Conservation (phyloP, 108 stramenopile species). For the Conticribra guillardii region DNA sequence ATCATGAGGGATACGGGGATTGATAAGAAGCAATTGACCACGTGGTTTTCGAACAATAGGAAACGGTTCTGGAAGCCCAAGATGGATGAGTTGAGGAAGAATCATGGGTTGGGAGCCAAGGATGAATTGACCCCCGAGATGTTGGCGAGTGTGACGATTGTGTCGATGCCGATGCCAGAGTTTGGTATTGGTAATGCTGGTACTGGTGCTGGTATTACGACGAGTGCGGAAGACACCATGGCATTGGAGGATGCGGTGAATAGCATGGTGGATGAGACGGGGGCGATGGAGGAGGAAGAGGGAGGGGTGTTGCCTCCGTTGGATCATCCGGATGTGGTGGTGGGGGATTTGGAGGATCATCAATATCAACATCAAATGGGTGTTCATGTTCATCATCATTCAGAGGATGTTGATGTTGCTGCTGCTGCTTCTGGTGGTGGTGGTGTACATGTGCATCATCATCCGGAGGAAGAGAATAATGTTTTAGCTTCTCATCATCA, state of each 20-base stretch:
- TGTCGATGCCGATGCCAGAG: not conserved
- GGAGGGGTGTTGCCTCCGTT: not conserved
- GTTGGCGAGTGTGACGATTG: not conserved
- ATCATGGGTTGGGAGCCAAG: constrained; percentile 9
- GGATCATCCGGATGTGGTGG: not conserved
- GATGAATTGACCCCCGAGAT: constrained; percentile 1
- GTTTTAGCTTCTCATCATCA: no score
- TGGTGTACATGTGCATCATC: no score
- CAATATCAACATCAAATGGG: not conserved
- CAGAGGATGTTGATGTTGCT: no score
- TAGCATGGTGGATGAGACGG: not conserved
- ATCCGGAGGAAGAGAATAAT: no score
- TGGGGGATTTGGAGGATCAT: not conserved
- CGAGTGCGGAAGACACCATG: not conserved
- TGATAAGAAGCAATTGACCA: constrained; percentile 35
- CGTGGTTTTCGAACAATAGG: constrained; percentile 44
- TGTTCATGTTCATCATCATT: no score
- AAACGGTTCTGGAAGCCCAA: constrained; percentile 37
- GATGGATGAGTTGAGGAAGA: constrained; percentile 1
- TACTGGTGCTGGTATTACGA: not conserved
- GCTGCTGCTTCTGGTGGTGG: no score
- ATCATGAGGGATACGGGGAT: constrained; percentile 40
- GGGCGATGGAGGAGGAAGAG: not conserved
- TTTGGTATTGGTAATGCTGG: not conserved
- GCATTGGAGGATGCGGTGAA: not conserved